These are phyloP conservation scores for Populus trichocarpa DNA, from an alignment of 441 rosid genomes.

Conservation along the genomic window DNA sequence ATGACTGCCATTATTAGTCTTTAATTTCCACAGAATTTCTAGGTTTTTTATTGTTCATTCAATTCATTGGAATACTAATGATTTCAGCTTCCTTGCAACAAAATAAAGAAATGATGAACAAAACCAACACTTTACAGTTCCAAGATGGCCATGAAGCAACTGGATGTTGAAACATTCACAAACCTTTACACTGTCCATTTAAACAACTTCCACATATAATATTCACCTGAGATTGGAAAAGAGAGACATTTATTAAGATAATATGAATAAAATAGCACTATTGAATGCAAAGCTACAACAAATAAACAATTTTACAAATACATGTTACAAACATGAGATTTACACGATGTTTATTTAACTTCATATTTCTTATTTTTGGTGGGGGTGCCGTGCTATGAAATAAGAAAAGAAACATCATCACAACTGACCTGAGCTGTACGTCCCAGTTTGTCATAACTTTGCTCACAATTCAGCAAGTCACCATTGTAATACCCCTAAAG, in stretches of 20 bases:
- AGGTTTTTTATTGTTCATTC: background rate
- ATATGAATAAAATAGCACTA: conserved; percentile 1
- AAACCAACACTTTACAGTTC: background rate
- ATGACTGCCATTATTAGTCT: background rate
- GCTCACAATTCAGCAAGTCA: conserved; percentile 73
- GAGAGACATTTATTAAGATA: conserved; percentile 3
- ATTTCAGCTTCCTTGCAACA: background rate
- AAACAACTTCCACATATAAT: conserved; percentile 77
- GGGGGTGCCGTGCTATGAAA: background rate
- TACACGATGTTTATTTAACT: background rate
- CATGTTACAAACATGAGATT: background rate
- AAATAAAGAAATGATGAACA: background rate
- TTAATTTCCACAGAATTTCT: background rate
- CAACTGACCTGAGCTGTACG: conserved; percentile 78
- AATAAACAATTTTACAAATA: background rate
- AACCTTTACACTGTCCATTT: conserved; percentile 81
- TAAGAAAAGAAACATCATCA: conserved; percentile 9
- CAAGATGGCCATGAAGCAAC: background rate
- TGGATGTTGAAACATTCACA: conserved; percentile 6
- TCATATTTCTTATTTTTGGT: background rate
- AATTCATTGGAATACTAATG: background rate
- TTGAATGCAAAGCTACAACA: conserved; percentile 3
- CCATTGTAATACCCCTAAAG: conserved; percentile 75
- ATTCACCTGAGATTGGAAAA: conserved; percentile 59
- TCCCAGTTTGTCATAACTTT: conserved; percentile 81